Base-by-base conservation (phyloP, 2,329 filamentous ascomycete species). In the Botrytis fabae region DNA sequence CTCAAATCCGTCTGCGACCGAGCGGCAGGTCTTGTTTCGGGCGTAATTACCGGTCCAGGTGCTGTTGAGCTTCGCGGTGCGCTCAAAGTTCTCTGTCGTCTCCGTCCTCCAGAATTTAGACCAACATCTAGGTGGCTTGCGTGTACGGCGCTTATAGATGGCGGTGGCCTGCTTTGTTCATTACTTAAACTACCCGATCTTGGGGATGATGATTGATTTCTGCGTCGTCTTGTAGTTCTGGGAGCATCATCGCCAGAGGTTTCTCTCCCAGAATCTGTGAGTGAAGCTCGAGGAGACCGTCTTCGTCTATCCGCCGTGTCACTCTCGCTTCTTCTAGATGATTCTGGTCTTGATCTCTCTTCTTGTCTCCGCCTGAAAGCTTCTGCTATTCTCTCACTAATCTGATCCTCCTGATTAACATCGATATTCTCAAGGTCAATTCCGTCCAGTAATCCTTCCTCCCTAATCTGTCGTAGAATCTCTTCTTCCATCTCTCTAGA, bases 401-500 rank as follows among this genome's bases (percentile, higher is more conserved):
- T 89, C 79, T 97, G 93, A 79, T 98, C 94, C 80, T 98, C 94
- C 78, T 94, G 93, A 66, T 85, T 89, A 25, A 94, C 86, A 75
- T 95, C 94, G 71, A 98, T 90, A 76, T 95, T 95, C 78, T 96
- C 93, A 72, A 98, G 84, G 80, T 98, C 95, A 64, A 98, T 90
- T 28, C 94, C 95, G 78, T 98, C 93, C 48, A 97, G 83, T 32
- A 98, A 83, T 0, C 95, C 94, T 79, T 97, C 94, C 76, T 95
- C 92, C 77, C 95, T 88, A 74, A 97, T 97, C 80, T 97, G 94
- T 61, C 93, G 89, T 77, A 97, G 89, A 74, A 98, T 97, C 80
- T 97, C 94, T 74, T 92, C 90, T 80, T 97, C 92, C 78, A 97
- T 91, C 76, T 95, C 92, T 32, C 90, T 87, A 63, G 91, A 90